Base-by-base conservation (phyloP, 2,329 filamentous ascomycete species). In the Hymenoscyphus linearis region DNA sequence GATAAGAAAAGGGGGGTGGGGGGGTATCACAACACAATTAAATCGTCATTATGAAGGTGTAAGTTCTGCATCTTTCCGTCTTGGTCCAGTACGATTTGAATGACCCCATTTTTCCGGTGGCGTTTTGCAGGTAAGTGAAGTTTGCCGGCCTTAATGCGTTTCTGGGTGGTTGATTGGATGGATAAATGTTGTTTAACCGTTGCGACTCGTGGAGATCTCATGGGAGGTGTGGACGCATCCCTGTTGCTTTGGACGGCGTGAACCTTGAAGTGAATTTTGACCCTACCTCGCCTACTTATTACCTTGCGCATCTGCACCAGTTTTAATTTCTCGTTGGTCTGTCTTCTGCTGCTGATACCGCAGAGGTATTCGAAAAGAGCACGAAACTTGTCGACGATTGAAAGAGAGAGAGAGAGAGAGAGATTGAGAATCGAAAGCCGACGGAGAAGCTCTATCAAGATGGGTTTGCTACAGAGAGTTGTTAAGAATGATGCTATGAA, bases 401-500 rank as follows among this genome's bases (percentile, higher is more conserved):
- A n/a, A 5, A 40, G 14, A 36, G 2, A 9, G 35, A 36, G 35
- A 13, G 35, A 18, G 37, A n/a, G 22, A 47, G n/a, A n/a, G n/a
- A 31, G 27, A 31, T 31, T 31, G 27, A 31, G 1, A 31, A 5
- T 31, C 27, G 27, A 31, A 7, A 5, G 27, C 27, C 27, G 1
- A 31, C 27, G 27, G 27, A 31, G 27, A 7, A 44, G 16, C 40
- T 47, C 9, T 22, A 16, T 52, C 62, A 68, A 61, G 3, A 72
- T 69, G 69, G 66, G 66, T 44, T 53, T 72, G n/a, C 52, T 72
- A 44, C 68, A 72, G 57, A 62, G 58, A 18, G 61, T 73, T 22
- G 71, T 73, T 27, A 69, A 82, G 74, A 90, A 90, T 77, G 85
- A 90, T 72, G 84, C 88, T 52, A 89, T 90, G 83, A 85, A 81